A percentile compares a stretch with the other conserved stretches of the same genome.
Evolutionary conservation across 192 early-diverging fungal genomes (phyloP).

Genomic region (Pilobolus umbonatus): DNA sequence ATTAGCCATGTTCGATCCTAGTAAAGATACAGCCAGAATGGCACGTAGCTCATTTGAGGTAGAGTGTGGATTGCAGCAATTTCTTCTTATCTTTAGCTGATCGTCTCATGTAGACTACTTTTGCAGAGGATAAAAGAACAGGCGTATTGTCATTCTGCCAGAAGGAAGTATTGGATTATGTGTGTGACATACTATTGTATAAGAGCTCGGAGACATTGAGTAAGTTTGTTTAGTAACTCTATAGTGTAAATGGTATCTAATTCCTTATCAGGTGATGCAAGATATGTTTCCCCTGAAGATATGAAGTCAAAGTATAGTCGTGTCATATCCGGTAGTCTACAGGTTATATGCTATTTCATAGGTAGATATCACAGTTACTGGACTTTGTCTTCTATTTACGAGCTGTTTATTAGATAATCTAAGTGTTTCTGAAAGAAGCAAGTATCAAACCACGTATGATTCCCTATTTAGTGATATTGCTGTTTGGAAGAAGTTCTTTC

Average conservation of each 20-base stretch:
- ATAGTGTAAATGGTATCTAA: too few relatives aligned
- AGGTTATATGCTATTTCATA: conserved; percentile 50
- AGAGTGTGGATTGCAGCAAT: neutral
- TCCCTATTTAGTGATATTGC: conserved; percentile 45
- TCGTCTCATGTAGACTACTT: conserved; percentile 59
- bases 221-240: conserved; percentile 36
- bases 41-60: conserved; percentile 68
- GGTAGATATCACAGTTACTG: too few relatives aligned
- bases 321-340: conserved; percentile 57
- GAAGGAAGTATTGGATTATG: conserved; percentile 65
- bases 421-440: conserved; percentile 19
- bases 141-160: conserved; percentile 79
- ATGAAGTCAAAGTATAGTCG: conserved; percentile 66
- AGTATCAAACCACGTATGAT: conserved; percentile 33
- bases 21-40: conserved; percentile 66
- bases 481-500: conserved; percentile 48
- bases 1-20: conserved; percentile 73
- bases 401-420: conserved; percentile 12
- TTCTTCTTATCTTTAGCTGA: neutral
- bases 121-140: conserved; percentile 69
- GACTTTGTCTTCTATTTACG: neutral
- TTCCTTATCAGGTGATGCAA: conserved; percentile 66
- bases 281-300: conserved; percentile 71
- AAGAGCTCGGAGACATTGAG: conserved; percentile 82
- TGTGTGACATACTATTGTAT: conserved; percentile 61